phyloP scores from a whole-genome alignment of 129 eudicot genomes.

The Daucus carota region DH1_v3.0 NC_030382.2:31724501-31725000 shows the following conservation, averaged over 20 bases:
- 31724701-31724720: neutral
- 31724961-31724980: neutral
- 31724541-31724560: neutral
- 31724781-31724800: neutral
- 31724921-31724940: neutral
- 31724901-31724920: neutral
- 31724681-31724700: neutral
- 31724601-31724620: neutral
- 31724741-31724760: neutral
- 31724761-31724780: neutral
- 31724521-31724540: neutral
- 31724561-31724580: neutral
- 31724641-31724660: neutral
- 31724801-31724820: neutral
- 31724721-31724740: neutral
- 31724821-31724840: neutral
- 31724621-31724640: neutral
- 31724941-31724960: neutral
- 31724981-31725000: neutral
- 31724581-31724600: neutral
- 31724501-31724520: neutral
- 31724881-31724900: neutral
- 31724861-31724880: neutral
- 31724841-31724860: neutral
- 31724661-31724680: neutral